phyloP scores from a whole-genome alignment of 768 basidiomycete species.

The Sutorius australiensis region DNA sequence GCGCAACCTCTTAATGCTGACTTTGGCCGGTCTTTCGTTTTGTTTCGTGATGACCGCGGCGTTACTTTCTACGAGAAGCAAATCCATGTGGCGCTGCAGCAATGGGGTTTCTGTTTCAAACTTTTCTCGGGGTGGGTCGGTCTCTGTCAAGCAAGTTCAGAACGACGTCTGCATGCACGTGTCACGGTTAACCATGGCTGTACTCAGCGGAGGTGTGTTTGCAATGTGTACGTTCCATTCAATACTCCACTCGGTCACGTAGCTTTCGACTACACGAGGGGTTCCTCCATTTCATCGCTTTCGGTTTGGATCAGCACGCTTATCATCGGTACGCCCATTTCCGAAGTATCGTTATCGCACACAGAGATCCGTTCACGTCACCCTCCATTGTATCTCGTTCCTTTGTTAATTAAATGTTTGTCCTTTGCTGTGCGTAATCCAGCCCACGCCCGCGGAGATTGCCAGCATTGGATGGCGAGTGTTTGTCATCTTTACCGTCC shows the following conservation, averaged over 20 bases:
- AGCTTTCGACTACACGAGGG: conserved; percentile 1
- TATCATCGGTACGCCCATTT: background rate
- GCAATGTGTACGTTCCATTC: background rate
- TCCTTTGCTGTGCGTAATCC: background rate
- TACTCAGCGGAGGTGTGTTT: background rate
- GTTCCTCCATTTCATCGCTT: background rate
- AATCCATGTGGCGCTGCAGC: background rate
- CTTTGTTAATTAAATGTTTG: background rate
- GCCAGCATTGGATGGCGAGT: background rate
- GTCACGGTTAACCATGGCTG: background rate
- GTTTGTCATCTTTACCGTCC: background rate
- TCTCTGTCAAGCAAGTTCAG: background rate
- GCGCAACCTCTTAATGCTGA: background rate
- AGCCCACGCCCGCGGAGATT: background rate
- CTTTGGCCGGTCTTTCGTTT: background rate
- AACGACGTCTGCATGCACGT: background rate
- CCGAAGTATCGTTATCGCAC: no score
- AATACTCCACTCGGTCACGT: background rate
- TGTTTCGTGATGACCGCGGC: background rate
- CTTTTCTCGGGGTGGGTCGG: background rate
- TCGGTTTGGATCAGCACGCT: background rate
- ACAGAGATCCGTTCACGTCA: background rate
- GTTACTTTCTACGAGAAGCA: background rate
- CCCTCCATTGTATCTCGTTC: background rate
- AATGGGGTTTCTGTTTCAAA: background rate